phyloP scores from a whole-genome alignment of 108 stramenopile species.

The Skeletonema tropicum region DNA sequence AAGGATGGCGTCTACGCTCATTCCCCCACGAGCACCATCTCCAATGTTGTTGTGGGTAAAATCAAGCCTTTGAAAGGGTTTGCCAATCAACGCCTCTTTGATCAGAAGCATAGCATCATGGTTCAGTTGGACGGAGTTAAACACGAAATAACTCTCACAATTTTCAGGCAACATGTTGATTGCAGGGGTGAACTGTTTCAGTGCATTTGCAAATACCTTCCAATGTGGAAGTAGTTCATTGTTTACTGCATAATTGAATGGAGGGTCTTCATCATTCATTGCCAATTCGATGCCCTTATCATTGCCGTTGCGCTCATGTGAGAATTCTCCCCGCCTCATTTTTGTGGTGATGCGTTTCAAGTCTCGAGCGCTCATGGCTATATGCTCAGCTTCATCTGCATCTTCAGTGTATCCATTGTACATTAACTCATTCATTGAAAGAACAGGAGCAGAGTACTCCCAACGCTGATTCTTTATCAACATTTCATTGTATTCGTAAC shows the following conservation, averaged over 20 bases:
- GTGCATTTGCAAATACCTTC: not conserved
- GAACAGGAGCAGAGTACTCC: not conserved
- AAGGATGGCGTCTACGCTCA: not conserved
- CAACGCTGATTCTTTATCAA: not conserved
- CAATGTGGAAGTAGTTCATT: not conserved
- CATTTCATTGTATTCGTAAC: too few relatives aligned
- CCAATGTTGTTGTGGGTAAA: not conserved
- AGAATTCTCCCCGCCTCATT: conserved; percentile 1
- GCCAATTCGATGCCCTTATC: too few relatives aligned
- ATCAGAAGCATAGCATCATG: not conserved
- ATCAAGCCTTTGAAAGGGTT: not conserved
- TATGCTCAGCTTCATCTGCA: not conserved
- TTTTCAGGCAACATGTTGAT: not conserved
- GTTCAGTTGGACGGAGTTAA: not conserved
- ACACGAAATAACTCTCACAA: not conserved
- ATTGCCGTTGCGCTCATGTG: not conserved
- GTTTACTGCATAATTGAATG: not conserved
- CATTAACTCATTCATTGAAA: not conserved
- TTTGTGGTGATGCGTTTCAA: not conserved
- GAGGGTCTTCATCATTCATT: too few relatives aligned
- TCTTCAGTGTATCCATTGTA: not conserved
- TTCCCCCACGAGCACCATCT: not conserved
- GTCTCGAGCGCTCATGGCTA: not conserved
- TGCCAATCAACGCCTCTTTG: not conserved
- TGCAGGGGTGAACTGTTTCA: not conserved